Conservation (phyloP, 306 rosid genomes). For the Sechiopsis laciniata region DNA sequence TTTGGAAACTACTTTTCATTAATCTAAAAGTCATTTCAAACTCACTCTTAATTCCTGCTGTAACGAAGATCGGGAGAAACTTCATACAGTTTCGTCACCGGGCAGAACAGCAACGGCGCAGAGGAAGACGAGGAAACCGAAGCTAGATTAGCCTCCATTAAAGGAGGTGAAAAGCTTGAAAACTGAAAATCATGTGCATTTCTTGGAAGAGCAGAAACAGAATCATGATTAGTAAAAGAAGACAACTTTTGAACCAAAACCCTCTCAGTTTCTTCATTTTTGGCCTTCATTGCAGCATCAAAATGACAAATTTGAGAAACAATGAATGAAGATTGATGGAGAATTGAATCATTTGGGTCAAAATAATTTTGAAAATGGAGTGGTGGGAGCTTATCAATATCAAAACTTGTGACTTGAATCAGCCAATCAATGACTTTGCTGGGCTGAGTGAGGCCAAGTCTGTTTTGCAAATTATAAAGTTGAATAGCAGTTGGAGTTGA, state of each 20-base stretch:
- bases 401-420: conserved; percentile 51
- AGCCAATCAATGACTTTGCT: conserved; percentile 92
- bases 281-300: background rate
- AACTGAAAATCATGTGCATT: background rate
- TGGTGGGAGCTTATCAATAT: conserved; percentile 79
- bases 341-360: conserved; percentile 15
- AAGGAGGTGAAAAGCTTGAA: background rate
- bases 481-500: conserved; percentile 56
- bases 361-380: conserved; percentile 47
- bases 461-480: conserved; percentile 69
- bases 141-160: background rate
- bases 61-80: background rate
- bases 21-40: background rate
- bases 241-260: background rate
- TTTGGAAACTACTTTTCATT: background rate
- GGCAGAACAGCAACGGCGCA: background rate
- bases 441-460: conserved; percentile 67
- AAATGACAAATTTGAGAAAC: background rate
- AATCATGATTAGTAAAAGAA: background rate
- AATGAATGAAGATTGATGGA: background rate
- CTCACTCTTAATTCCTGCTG: background rate
- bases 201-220: background rate
- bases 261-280: background rate
- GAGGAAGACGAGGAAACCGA: background rate
- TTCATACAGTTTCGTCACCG: background rate